Evolutionary conservation across 352 stramenopile species (phyloP).

Genomic region (Halophytophthora polymorphica): DNA sequence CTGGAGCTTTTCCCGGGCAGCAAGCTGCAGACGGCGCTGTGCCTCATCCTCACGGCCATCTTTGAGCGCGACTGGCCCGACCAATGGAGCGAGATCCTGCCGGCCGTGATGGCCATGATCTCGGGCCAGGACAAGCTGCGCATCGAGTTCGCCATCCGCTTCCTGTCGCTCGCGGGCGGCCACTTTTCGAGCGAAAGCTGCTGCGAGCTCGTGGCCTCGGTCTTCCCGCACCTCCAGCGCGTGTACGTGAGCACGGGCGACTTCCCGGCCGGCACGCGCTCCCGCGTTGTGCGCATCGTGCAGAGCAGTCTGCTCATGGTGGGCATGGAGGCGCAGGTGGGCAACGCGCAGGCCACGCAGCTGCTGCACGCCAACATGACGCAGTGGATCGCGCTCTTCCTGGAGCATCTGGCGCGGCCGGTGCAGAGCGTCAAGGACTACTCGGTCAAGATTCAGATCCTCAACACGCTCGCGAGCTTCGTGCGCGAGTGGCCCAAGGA

Average conservation of each 20-base stretch:
- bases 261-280: slow-evolving; percentile 50
- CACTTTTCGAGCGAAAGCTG: slow-evolving; percentile 82
- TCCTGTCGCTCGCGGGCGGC: slow-evolving; percentile 64
- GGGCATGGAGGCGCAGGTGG: slow-evolving; percentile 80
- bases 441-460: slow-evolving; percentile 73
- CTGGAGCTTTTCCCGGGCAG: slow-evolving; percentile 56
- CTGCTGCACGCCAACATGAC: slow-evolving; percentile 64
- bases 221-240: slow-evolving; percentile 73
- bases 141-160: slow-evolving; percentile 72
- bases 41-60: slow-evolving; percentile 71
- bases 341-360: slow-evolving; percentile 49
- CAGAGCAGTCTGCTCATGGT: slow-evolving; percentile 78
- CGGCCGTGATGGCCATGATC: slow-evolving; percentile 58
- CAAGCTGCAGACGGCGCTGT: slow-evolving; percentile 80
- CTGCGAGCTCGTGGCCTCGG: slow-evolving; percentile 65
- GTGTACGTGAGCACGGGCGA: slow-evolving; percentile 46
- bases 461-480: slow-evolving; percentile 72
- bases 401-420: slow-evolving; percentile 42
- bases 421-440: slow-evolving; percentile 56
- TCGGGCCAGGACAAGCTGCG: slow-evolving; percentile 43
- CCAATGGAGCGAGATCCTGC: slow-evolving; percentile 77
- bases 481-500: slow-evolving; percentile 82
- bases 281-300: slow-evolving; percentile 67
- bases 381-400: slow-evolving; percentile 71
- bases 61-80: slow-evolving; percentile 84